Base-by-base conservation (phyloP, 768 basidiomycete species). In the Lentinus brumalis region DNA sequence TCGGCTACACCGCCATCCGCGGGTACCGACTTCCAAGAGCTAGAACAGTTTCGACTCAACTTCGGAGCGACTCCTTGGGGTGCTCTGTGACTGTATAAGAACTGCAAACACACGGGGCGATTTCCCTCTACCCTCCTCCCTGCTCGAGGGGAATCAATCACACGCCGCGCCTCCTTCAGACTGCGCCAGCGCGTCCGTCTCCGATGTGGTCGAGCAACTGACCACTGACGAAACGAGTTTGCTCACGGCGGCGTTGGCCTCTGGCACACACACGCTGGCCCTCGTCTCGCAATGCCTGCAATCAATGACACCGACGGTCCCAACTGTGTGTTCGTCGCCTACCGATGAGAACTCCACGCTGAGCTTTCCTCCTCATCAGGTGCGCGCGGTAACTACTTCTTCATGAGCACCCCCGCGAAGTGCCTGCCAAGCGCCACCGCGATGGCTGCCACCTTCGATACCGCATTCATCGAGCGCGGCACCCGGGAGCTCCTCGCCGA, bases 351-450 rank as follows among this genome's bases (percentile, higher is more conserved):
- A 26, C 1, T 2, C 44, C 61, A 8, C 59, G 32, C 56, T n/a
- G 5, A 60, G 5, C 10, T 4, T 31, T 46, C 50, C 29, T 31
- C 15, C 40, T 30, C 52, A n/a, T 38, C 59, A 81, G 80, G 80
- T n/a, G 75, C 82, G 51, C 71, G 90, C 63, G 90, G 90, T n/a
- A n/a, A n/a, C n/a, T n/a, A n/a, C n/a, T n/a, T n/a, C 77, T 88
- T 91, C 68, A 89, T 89, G 86, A 80, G 87, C 35, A 89, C 89
- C 0, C 91, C 89, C 11, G 88, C 91, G 10, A 91, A 92, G 73
- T 88, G 86, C 68, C 79, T 92, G 29, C 89, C 90, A 78, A 86
- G 84, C 18, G 81, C 88, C 1, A 92, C 91, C 3, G 89, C 87
- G 0, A 77, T 92, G 21, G 90, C 85, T 12, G 86, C 91, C 0